Percentiles rank a stretch among this genome's conserved stretches.
Conservation (phyloP, 805 yeast species). For the Sugiyamaella marilandica region DNA sequence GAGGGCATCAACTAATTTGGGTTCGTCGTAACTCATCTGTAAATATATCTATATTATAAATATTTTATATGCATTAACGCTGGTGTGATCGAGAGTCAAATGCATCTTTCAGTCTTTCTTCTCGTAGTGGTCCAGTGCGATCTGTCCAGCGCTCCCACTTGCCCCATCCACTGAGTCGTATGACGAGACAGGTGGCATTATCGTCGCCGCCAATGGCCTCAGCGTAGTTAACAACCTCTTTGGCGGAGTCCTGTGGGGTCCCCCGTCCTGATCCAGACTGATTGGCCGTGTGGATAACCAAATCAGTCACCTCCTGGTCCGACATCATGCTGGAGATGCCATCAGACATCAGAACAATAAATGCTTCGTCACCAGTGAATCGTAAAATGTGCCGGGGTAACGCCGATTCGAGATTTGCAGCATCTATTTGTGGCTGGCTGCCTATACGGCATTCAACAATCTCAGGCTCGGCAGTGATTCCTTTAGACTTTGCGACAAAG, state of each 20-base stretch:
- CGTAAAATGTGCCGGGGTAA: slow-evolving; percentile 30
- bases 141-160: slow-evolving; percentile 67
- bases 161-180: slow-evolving; percentile 88
- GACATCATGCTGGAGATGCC: slow-evolving; percentile 77
- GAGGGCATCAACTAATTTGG: neutral
- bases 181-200: slow-evolving; percentile 87
- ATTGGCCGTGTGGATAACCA: slow-evolving; percentile 61
- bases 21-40: neutral
- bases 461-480: slow-evolving; percentile 92
- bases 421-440: slow-evolving; percentile 30
- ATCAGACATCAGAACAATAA: slow-evolving; percentile 76
- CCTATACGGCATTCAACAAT: slow-evolving; percentile 66
- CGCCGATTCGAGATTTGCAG: slow-evolving; percentile 5
- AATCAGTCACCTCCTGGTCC: slow-evolving; percentile 89
- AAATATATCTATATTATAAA: slow-evolving; percentile 1
- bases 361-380: slow-evolving; percentile 82
- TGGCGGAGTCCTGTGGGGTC: slow-evolving; percentile 80
- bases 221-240: slow-evolving; percentile 76
- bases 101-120: slow-evolving; percentile 54
- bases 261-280: slow-evolving; percentile 58
- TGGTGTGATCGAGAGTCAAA: slow-evolving; percentile 13
- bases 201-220: slow-evolving; percentile 89
- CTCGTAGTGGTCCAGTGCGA: slow-evolving; percentile 77
- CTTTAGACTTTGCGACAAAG: slow-evolving; percentile 68
- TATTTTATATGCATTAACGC: slow-evolving; percentile 2